Percentiles rank a stretch among this genome's conserved stretches.
Conservation (phyloP, 176 grass and related monocot genomes). For the Zoysia pacifica region DNA sequence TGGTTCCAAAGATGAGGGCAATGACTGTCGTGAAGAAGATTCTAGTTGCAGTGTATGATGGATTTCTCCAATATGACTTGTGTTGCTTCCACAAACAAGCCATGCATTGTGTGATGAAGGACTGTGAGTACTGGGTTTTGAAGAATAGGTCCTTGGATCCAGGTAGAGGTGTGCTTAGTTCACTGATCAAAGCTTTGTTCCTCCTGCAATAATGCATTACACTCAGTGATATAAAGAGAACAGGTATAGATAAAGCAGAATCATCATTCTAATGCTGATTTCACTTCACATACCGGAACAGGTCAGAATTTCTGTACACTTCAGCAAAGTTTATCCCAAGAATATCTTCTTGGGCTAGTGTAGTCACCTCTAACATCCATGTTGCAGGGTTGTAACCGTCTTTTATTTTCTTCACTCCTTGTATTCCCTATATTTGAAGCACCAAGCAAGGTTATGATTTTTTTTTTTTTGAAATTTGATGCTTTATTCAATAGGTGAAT, state of each 20-base stretch:
- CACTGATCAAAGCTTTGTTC: conserved; percentile 81
- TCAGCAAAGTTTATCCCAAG: conserved; percentile 70
- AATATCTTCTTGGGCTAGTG: conserved; percentile 73
- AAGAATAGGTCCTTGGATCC: conserved; percentile 81
- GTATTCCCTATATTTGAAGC: conserved; percentile 54
- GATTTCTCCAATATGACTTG: conserved; percentile 92
- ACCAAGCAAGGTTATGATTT: conserved; percentile 18
- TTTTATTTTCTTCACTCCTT: conserved; percentile 90
- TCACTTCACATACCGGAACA: conserved; percentile 59
- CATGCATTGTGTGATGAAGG: conserved; percentile 74
- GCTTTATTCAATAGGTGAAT: background rate
- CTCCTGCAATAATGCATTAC: conserved; percentile 54
- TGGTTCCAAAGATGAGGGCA: conserved; percentile 82
- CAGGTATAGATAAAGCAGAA: background rate
- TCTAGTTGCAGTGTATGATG: conserved; percentile 86
- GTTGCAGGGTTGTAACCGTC: conserved; percentile 91
- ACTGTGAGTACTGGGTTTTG: conserved; percentile 65
- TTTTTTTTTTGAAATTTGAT: conserved; percentile 26
- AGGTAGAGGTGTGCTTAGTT: conserved; percentile 61
- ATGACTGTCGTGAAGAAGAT: conserved; percentile 93
- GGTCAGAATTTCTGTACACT: conserved; percentile 71
- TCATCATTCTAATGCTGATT: background rate
- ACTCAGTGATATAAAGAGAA: conserved; percentile 29
- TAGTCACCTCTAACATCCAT: conserved; percentile 91
- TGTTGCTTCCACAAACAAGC: conserved; percentile 96